A percentile compares a stretch with the other conserved stretches of the same genome.
These are phyloP conservation scores for Aspergillus awamori DNA, from an alignment of 2,329 filamentous ascomycete species.

Conservation along the genomic window DNA sequence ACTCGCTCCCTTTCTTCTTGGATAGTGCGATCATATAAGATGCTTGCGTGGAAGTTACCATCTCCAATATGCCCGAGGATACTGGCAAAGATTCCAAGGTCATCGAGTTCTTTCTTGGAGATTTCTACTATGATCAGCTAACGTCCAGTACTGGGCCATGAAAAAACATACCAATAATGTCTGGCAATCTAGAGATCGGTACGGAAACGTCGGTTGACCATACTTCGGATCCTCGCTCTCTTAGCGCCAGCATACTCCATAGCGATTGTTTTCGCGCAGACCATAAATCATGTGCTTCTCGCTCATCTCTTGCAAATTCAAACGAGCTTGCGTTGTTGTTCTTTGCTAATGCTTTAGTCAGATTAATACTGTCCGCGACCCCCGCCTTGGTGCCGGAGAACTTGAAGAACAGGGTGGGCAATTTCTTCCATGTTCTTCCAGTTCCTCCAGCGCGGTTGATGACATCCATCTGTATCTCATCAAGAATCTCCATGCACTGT, in stretches of 20 bases:
- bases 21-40: constrained; percentile 78
- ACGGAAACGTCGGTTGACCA: constrained; percentile 66
- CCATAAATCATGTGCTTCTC: constrained; percentile 61
- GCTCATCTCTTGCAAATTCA: constrained; percentile 57
- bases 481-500: constrained; percentile 67
- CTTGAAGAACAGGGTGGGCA: constrained; percentile 50
- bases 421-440: constrained; percentile 48
- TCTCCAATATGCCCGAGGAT: constrained; percentile 90
- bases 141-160: background rate
- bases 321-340: constrained; percentile 59
- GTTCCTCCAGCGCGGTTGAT: constrained; percentile 68
- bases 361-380: constrained; percentile 74
- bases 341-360: constrained; percentile 69
- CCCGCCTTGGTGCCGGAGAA: constrained; percentile 76
- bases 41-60: constrained; percentile 91
- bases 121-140: constrained; percentile 60
- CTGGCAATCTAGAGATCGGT: constrained; percentile 62
- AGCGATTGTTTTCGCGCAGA: constrained; percentile 63
- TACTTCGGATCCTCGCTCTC: constrained; percentile 59
- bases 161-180: constrained; percentile 58
- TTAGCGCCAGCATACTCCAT: constrained; percentile 63
- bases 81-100: constrained; percentile 81
- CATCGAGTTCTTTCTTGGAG: constrained; percentile 86
- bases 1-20: constrained; percentile 73
- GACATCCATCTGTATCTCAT: constrained; percentile 65